These are phyloP conservation scores for Trichoderma asperelloides DNA, from an alignment of 495 filamentous ascomycete genomes.

Conservation along the genomic window DNA sequence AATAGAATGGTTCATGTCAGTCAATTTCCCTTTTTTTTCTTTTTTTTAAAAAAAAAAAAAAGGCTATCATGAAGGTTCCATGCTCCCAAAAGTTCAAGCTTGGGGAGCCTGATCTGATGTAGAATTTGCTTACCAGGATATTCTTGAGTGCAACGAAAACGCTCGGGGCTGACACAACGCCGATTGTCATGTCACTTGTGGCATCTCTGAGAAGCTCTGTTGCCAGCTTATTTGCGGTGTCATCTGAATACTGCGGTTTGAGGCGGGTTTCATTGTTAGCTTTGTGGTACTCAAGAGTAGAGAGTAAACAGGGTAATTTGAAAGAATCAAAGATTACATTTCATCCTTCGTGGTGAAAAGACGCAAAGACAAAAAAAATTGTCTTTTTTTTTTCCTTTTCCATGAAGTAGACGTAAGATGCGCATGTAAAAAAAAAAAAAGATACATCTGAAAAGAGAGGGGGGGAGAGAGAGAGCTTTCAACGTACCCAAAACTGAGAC, in stretches of 20 bases:
- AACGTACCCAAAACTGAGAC: slow-evolving; percentile 65
- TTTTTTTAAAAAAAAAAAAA: no score
- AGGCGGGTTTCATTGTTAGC: no score
- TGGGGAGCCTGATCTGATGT: neutral
- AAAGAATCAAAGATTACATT: no score
- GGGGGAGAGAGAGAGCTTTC: neutral
- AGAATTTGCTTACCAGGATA: slow-evolving; percentile 38
- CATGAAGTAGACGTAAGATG: no score
- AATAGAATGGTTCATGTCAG: neutral
- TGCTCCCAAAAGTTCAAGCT: no score
- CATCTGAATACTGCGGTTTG: slow-evolving; percentile 52
- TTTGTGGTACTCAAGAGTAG: no score
- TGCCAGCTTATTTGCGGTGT: slow-evolving; percentile 55
- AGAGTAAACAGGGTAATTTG: no score
- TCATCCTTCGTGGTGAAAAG: no score
- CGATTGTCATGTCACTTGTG: slow-evolving; percentile 45
- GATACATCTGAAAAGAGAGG: neutral
- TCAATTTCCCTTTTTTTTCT: no score
- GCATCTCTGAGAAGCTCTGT: slow-evolving; percentile 51
- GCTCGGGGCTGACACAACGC: slow-evolving; percentile 64
- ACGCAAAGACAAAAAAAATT: neutral
- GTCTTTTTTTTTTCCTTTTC: neutral
- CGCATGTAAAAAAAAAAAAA: neutral
- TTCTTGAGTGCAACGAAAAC: slow-evolving; percentile 69
- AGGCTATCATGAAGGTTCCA: neutral